phyloP scores from a whole-genome alignment of 2,329 filamentous ascomycete species.

The Camillea tinctor region DNA sequence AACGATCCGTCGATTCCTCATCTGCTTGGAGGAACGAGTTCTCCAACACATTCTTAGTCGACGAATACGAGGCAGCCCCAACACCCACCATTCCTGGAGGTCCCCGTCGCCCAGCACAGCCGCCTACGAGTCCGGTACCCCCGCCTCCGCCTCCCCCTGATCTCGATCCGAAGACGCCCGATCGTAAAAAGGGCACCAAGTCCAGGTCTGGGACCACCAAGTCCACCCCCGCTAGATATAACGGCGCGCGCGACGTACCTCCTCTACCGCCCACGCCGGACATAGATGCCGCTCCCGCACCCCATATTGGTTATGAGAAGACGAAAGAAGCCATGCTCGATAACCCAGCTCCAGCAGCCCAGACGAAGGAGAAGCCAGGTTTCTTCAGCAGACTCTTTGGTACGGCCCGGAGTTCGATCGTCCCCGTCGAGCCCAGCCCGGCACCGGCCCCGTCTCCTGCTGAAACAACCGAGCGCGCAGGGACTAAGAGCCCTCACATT shows the following conservation, averaged over 20 bases:
- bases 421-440: conserved; percentile 19
- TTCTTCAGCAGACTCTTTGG: conserved; percentile 95
- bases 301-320: conserved; percentile 59
- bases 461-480: conserved; percentile 40
- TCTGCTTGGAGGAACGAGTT: conserved; percentile 48
- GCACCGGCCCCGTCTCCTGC: conserved; percentile 37
- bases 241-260: conserved; percentile 24
- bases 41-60: conserved; percentile 48
- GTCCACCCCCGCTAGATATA: conserved; percentile 29
- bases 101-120: conserved; percentile 52
- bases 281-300: conserved; percentile 54
- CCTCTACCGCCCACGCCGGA: conserved; percentile 33
- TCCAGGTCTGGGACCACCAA: conserved; percentile 40
- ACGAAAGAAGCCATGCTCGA: conserved; percentile 50
- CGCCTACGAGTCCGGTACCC: conserved; percentile 38
- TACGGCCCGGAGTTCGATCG: conserved; percentile 57
- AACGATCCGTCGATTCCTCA: conserved; percentile 33
- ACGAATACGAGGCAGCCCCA: conserved; percentile 77
- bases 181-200: conserved; percentile 53
- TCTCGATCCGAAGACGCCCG: conserved; percentile 31
- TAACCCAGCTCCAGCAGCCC: conserved; percentile 41
- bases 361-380: conserved; percentile 69
- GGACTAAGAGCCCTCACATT: conserved; percentile 41
- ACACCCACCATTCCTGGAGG: conserved; percentile 82
- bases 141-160: conserved; percentile 41